Conservation (phyloP, 129 eudicot genomes). For the Ambrosia trifida region DNA sequence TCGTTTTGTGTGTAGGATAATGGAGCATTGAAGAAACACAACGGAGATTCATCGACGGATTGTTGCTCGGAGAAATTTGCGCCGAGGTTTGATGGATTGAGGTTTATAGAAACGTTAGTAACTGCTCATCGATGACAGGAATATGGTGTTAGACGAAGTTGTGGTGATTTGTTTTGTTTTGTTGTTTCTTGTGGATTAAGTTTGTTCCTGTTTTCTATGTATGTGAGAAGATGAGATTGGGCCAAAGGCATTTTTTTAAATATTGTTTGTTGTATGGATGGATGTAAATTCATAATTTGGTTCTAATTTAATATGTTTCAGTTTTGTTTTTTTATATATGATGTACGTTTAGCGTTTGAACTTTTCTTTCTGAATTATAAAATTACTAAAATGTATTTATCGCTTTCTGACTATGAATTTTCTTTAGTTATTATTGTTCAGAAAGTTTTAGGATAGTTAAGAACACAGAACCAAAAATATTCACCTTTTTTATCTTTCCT, state of each 20-base stretch:
- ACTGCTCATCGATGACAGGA: conserved; percentile 78
- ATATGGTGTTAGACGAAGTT: background rate
- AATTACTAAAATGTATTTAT: too few species aligned
- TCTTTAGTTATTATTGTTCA: too few species aligned
- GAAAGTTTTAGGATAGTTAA: too few species aligned
- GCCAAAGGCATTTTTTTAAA: conserved; percentile 19
- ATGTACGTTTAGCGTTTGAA: too few species aligned
- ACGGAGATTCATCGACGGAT: conserved; percentile 26
- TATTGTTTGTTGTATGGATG: background rate
- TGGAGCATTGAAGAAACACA: conserved; percentile 27
- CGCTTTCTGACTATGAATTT: too few species aligned
- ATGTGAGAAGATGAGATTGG: conserved; percentile 19
- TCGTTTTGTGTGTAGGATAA: conserved; percentile 26
- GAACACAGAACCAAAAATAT: too few species aligned
- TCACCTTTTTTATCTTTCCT: too few species aligned
- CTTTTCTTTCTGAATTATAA: too few species aligned
- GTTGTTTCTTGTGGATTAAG: conserved; percentile 33
- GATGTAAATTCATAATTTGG: background rate
- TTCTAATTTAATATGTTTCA: too few species aligned
- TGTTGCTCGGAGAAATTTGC: conserved; percentile 67
- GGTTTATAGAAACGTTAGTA: conserved; percentile 82
- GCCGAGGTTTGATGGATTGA: conserved; percentile 89
- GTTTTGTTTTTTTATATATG: too few species aligned
- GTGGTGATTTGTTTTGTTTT: background rate
- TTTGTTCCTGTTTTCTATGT: conserved; percentile 20